Evolutionary conservation across 352 stramenopile species (phyloP), one percentile per base, ranked within the genome.

Genomic region (Hyaloperonospora brassicae): DNA sequence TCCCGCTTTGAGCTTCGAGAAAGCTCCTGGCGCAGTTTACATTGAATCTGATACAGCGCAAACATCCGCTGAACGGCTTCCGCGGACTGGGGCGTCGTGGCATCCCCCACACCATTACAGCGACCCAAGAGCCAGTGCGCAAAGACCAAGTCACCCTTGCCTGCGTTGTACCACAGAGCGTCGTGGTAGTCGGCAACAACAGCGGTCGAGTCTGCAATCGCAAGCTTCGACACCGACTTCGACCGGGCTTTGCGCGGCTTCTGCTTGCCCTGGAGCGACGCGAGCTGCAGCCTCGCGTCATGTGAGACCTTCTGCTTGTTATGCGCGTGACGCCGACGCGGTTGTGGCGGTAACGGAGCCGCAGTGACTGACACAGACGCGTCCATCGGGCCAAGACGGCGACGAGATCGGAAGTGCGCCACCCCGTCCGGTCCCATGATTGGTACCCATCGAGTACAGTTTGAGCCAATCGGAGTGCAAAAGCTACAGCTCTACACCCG

Each of bases 71-170:
- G 42, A 10, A 65, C 55, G 12, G 58, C 47, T 6, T 41, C 52
- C 10, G 61, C 52, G 12, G 61, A 68, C 13, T 62, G 52, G 8
- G 78, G 57, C 35, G 72, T 72, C 0, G 14, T 41, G 39, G 49
- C 34, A 47, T 89, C 74, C 4, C 59, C 68, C 10, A 73, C 57
- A 14, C 70, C 64, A 24, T 68, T 71, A 48, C 72, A 82, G 36
- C 76, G 79, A 3, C 63, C 68, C 27, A 89, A 67, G 12, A 89
- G 59, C 76, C 72, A 86, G 52, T 89, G 69, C 13, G 62, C 64
- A 48, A 79, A 79, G 36, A 47, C 43, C 42, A 89, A 35, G 14
- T 87, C 68, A 0, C 74, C 61, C 0, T 68, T 47, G 41, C 70
- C 69, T 9, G 55, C 68, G 34, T 49, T 51, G 43, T 77, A 89